These are phyloP conservation scores for Beauveria bassiana DNA, from an alignment of 2,329 filamentous ascomycete genomes.

Conservation along the genomic window DNA sequence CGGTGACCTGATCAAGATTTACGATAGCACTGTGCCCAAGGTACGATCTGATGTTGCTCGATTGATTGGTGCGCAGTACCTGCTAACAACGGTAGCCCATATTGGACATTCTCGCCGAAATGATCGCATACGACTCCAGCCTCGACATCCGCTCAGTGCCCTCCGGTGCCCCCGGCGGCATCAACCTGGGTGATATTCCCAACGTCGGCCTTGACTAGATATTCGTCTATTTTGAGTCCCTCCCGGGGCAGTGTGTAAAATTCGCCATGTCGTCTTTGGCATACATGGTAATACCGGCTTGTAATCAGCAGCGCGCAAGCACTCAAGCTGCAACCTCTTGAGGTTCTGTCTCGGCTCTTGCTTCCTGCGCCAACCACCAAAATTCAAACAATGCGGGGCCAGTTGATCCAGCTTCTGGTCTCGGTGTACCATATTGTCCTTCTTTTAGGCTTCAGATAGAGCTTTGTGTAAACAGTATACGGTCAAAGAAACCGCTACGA, in stretches of 20 bases:
- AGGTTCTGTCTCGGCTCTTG: background rate
- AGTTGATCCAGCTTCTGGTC: conserved; percentile 11
- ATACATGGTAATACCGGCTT: background rate
- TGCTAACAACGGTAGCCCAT: conserved; percentile 55
- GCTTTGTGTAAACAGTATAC: conserved; percentile 35
- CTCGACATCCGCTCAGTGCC: conserved; percentile 49
- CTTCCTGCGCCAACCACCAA: background rate
- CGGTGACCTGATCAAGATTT: conserved; percentile 87
- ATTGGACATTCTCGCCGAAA: conserved; percentile 91
- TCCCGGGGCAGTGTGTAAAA: background rate
- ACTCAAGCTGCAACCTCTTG: background rate
- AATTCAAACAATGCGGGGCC: background rate
- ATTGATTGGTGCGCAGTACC: background rate
- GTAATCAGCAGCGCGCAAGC: background rate
- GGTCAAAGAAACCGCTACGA: conserved; percentile 24
- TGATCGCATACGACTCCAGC: conserved; percentile 86
- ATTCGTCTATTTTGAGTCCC: background rate
- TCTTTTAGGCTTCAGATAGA: conserved; percentile 30
- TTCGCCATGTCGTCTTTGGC: background rate
- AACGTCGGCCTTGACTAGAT: conserved; percentile 47
- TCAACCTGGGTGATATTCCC: conserved; percentile 41
- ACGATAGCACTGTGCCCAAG: conserved; percentile 98
- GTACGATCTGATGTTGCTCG: conserved; percentile 33
- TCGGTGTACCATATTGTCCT: conserved; percentile 34
- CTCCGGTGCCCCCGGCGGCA: conserved; percentile 20